These are phyloP conservation scores for Polyporus arcularius DNA, from an alignment of 768 basidiomycete genomes.

Conservation along the genomic window DNA sequence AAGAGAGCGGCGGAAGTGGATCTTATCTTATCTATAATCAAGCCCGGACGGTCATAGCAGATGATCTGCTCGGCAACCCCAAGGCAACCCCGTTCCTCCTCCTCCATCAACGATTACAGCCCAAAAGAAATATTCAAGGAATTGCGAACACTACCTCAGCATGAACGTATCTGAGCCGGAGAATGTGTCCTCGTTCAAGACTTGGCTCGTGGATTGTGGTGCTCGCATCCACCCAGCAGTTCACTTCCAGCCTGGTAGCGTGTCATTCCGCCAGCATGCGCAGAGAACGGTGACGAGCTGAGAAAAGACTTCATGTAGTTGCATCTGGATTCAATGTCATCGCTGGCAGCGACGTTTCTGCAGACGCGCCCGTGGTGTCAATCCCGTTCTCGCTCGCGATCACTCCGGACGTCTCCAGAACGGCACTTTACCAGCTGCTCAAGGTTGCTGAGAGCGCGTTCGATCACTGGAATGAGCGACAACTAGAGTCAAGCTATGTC, in stretches of 20 bases:
- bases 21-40: too few relatives aligned
- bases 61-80: too few relatives aligned
- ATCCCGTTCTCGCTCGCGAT: conserved; percentile 70
- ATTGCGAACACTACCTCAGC: too few relatives aligned
- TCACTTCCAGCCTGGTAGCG: conserved; percentile 48
- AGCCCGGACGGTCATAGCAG: too few relatives aligned
- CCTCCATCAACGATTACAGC: too few relatives aligned
- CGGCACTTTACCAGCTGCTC: conserved; percentile 46
- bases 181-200: conserved; percentile 36
- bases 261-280: neutral
- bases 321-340: conserved; percentile 49
- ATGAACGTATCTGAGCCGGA: conserved; percentile 15
- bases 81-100: too few relatives aligned
- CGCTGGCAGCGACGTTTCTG: conserved; percentile 47
- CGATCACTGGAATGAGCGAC: conserved; percentile 48
- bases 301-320: conserved; percentile 14
- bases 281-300: neutral
- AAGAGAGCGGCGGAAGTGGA: too few relatives aligned
- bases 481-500: conserved; percentile 69
- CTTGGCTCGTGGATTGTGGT: conserved; percentile 52
- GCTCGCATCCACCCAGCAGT: conserved; percentile 53
- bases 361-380: conserved; percentile 58
- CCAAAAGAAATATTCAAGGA: too few relatives aligned
- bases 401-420: conserved; percentile 50
- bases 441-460: conserved; percentile 19